A percentile compares a stretch with the other conserved stretches of the same genome.
Conservation (phyloP, 768 basidiomycete species). For the Peribolospora baueri region DNA sequence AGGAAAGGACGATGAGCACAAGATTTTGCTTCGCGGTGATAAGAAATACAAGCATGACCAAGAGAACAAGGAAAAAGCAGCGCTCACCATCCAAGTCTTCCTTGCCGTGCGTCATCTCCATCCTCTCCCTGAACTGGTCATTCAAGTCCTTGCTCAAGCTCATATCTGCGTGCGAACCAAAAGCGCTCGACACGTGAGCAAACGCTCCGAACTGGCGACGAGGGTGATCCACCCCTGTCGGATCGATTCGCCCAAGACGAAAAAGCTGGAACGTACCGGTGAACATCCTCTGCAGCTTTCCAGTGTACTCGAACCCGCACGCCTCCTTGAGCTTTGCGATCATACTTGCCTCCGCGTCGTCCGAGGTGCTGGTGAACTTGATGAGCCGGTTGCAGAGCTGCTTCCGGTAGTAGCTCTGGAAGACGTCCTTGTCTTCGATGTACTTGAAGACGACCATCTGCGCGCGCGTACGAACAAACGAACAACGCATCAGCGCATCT, state of each 20-base stretch:
- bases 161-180: conserved; percentile 38
- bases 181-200: neutral
- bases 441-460: conserved; percentile 97
- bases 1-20: neutral
- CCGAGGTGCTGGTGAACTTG: conserved; percentile 69
- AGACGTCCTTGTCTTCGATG: conserved; percentile 95
- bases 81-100: conserved; percentile 38
- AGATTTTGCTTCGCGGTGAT: no score
- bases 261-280: conserved; percentile 33
- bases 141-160: conserved; percentile 84
- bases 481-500: no score
- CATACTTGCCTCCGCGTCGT: conserved; percentile 93
- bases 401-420: conserved; percentile 91
- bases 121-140: conserved; percentile 78
- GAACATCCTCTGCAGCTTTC: conserved; percentile 91
- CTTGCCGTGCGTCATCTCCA: conserved; percentile 47
- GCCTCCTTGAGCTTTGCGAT: conserved; percentile 91
- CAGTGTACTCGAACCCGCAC: conserved; percentile 89
- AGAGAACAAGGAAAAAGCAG: neutral
- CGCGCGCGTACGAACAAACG: no score
- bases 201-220: neutral
- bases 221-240: neutral
- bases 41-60: conserved; percentile 1
- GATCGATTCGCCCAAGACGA: neutral
- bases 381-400: conserved; percentile 83